phyloP scores from a whole-genome alignment of 148 eudicot species.

The Amaranthus palmeri region DNA sequence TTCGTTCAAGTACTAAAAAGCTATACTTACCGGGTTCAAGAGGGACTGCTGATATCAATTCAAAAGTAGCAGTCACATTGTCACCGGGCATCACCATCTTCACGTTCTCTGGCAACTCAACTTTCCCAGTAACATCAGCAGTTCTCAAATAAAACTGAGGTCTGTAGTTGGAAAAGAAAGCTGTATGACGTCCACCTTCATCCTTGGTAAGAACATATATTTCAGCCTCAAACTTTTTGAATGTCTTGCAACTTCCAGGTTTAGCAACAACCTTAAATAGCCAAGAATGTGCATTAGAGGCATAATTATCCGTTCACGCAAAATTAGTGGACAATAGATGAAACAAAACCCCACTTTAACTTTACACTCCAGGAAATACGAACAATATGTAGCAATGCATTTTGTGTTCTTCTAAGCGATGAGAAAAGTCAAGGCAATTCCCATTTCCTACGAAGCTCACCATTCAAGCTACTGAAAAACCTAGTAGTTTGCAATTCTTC shows the following conservation, averaged over 20 bases:
- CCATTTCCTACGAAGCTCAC: too few species aligned
- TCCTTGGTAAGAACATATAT: constrained; percentile 89
- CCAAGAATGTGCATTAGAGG: neutral
- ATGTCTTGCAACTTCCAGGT: constrained; percentile 65
- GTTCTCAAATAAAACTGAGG: constrained; percentile 92
- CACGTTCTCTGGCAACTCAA: constrained; percentile 81
- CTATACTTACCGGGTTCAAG: constrained; percentile 55
- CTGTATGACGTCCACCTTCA: constrained; percentile 94
- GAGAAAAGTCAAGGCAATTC: too few species aligned
- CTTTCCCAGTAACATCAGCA: constrained; percentile 85
- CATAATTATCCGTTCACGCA: neutral
- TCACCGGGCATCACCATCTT: constrained; percentile 99
- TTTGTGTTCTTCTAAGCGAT: too few species aligned
- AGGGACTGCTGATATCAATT: constrained; percentile 67
- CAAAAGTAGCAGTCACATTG: constrained; percentile 87
- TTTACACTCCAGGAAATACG: neutral
- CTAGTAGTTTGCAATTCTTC: too few species aligned
- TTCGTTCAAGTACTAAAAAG: too few species aligned
- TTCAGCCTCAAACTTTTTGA: constrained; percentile 78
- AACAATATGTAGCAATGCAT: too few species aligned
- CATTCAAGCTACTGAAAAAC: too few species aligned
- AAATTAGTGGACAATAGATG: neutral
- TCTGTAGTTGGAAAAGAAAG: constrained; percentile 77
- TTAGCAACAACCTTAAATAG: constrained; percentile 76
- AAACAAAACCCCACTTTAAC: neutral